Evolutionary conservation across 441 rosid species (phyloP).

Genomic region (Flueggea neowawraea): DNA sequence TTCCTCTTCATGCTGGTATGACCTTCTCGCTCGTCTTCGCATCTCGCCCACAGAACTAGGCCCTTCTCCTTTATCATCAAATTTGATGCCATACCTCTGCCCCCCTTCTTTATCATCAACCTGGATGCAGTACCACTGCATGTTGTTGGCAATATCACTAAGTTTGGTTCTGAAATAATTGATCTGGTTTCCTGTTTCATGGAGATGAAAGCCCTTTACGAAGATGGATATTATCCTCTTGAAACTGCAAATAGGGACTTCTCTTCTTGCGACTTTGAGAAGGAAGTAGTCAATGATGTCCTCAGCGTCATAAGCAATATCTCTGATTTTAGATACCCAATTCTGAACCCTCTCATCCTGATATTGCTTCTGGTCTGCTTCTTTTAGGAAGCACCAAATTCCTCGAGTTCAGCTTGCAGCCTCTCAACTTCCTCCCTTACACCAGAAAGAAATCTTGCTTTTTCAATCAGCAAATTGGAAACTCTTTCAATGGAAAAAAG

Average conservation of each 20-base stretch:
- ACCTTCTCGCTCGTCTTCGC: not conserved
- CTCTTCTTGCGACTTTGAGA: slow-evolving; percentile 1
- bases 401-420: slow-evolving; percentile 14
- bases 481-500: no score
- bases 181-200: not conserved
- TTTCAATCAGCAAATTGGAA: no score
- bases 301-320: slow-evolving; percentile 16
- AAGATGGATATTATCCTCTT: not conserved
- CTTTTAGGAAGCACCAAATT: slow-evolving; percentile 17
- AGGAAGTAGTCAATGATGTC: slow-evolving; percentile 10
- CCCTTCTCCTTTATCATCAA: not conserved
- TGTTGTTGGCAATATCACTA: not conserved
- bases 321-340: slow-evolving; percentile 11
- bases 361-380: slow-evolving; percentile 12
- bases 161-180: not conserved
- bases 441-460: slow-evolving; percentile 6
- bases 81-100: not conserved
- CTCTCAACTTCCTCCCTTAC: slow-evolving; percentile 4
- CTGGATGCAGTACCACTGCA: not conserved
- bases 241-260: not conserved
- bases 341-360: slow-evolving; percentile 5
- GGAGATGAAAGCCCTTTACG: not conserved
- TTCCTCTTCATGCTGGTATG: slow-evolving; percentile 1
- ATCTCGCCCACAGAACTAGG: not conserved
- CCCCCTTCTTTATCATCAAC: not conserved